phyloP scores from a whole-genome alignment of 371 early-diverging fungal species.

The Dichotomocladium elegans region DNA sequence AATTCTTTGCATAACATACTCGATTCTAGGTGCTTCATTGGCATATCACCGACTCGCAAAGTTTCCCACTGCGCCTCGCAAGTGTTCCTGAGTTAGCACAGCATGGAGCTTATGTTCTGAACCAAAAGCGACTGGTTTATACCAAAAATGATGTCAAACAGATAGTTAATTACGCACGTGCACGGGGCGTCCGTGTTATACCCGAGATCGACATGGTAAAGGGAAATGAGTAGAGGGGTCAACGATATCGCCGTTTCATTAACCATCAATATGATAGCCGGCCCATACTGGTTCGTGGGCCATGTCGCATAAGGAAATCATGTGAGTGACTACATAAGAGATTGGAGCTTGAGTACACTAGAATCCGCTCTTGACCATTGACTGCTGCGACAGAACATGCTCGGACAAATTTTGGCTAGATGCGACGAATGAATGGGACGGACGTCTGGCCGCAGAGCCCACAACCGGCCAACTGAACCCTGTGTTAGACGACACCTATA shows the following conservation, averaged over 20 bases:
- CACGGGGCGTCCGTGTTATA: conserved; percentile 56
- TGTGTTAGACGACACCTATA: conserved; percentile 47
- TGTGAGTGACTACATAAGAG: conserved; percentile 23
- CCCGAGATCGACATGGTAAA: conserved; percentile 78
- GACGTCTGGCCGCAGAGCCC: conserved; percentile 61
- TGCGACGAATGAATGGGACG: conserved; percentile 40
- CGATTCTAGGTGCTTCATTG: conserved; percentile 60
- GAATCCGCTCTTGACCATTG: not conserved
- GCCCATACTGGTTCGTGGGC: conserved; percentile 67
- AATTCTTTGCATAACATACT: not conserved
- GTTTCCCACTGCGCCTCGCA: conserved; percentile 56
- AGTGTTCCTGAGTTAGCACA: conserved; percentile 54
- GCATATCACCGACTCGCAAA: conserved; percentile 73
- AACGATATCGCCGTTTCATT: not conserved
- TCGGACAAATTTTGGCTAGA: conserved; percentile 27
- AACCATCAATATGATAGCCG: conserved; percentile 46
- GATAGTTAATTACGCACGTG: conserved; percentile 58
- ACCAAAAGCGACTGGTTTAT: conserved; percentile 50
- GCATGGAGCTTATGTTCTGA: conserved; percentile 49
- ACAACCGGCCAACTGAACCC: conserved; percentile 74
- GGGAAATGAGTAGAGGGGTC: not conserved
- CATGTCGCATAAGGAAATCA: conserved; percentile 24
- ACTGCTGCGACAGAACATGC: conserved; percentile 23
- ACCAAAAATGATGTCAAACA: conserved; percentile 56
- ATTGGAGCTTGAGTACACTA: not conserved